These are phyloP conservation scores for Gnomoniopsis sp. DNA, from an alignment of 2,329 filamentous ascomycete species.

Conservation along the genomic window DNA sequence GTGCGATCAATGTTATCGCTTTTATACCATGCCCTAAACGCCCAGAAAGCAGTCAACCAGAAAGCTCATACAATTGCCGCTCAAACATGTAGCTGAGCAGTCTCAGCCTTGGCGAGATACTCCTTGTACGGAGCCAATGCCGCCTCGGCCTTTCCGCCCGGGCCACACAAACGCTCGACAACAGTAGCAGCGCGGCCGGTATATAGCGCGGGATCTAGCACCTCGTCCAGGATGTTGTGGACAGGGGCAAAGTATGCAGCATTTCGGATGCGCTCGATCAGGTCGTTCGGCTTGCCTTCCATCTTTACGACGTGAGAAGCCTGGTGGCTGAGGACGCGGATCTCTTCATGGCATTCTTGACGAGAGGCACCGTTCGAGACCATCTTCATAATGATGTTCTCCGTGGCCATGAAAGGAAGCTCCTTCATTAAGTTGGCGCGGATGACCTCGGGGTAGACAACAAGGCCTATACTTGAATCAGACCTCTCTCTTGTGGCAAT, in stretches of 20 bases:
- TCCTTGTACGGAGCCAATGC: conserved; percentile 34
- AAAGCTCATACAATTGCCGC: background rate
- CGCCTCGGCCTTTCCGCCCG: conserved; percentile 36
- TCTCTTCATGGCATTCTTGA: conserved; percentile 84
- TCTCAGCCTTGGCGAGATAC: conserved; percentile 31
- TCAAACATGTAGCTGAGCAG: conserved; percentile 37
- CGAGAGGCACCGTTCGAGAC: conserved; percentile 67
- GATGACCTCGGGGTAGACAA: conserved; percentile 75
- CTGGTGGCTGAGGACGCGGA: conserved; percentile 77
- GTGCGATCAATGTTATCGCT: background rate
- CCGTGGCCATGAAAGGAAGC: conserved; percentile 80
- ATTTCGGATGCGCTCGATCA: conserved; percentile 72
- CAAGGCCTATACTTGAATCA: conserved; percentile 49
- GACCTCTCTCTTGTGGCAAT: background rate
- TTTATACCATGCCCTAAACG: background rate
- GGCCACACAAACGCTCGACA: conserved; percentile 42
- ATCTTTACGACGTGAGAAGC: conserved; percentile 60
- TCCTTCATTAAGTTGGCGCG: conserved; percentile 65
- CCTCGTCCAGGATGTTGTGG: conserved; percentile 62
- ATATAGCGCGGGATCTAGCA: conserved; percentile 60
- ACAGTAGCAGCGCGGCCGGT: conserved; percentile 42
- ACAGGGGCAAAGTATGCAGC: conserved; percentile 74
- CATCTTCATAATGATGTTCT: conserved; percentile 74
- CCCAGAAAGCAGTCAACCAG: background rate
- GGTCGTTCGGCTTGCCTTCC: conserved; percentile 71